Base-by-base conservation (phyloP, 2,329 filamentous ascomycete genomes). In the Neofusicoccum umdonicola region DNA sequence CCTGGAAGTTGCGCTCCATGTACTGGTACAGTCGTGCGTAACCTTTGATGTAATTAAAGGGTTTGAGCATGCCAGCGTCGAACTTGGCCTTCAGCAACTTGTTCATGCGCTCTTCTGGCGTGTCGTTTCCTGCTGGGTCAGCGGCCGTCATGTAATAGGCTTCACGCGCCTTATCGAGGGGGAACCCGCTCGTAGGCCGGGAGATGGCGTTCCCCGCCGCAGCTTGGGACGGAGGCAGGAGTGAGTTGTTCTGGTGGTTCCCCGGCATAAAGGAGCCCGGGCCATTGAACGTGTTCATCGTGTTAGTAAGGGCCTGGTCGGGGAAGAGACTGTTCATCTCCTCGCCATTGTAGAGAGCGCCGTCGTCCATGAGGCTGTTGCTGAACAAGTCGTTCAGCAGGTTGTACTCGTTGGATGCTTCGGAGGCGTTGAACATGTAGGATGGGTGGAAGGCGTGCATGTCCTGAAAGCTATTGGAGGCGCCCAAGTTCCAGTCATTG, bases 31-130 rank as follows among this genome's bases (percentile, higher is more conserved):
- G 82, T 37, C 93, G 87, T 11, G 92, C 90, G 77, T 99, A 99
- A 12, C 95, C 95, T 73, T 96, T 96, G 71, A 98, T 92, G 77
- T 99, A 99, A 80, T 98, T 98, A 84, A 99, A 99, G 1, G 95
- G 95, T 74, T 93, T 95, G 65, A 99, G 82, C 72, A 99, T 84
- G 1, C 95, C 95, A 0, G 95, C 95, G 70, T 98, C 93, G 78
- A 97, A 96, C 78, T 99, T 99, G 68, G 95, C 95, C 76, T 90
- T 91, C 64, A 99, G 86, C 6, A 99, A 87, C 70, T 95, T 92
- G 73, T 94, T 90, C 91, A 99, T 97, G 66, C 95, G 90, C 76
- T 97, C 92, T 77, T 97, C 93, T 12, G 95, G 93, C 22, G 90
- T 90, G 71, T 90, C 87, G 70, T 92, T 87, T 61, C 94, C 94